These are phyloP conservation scores for Mollisiaceae sp. DNA, from an alignment of 2,329 filamentous ascomycete species.

Conservation along the genomic window DNA sequence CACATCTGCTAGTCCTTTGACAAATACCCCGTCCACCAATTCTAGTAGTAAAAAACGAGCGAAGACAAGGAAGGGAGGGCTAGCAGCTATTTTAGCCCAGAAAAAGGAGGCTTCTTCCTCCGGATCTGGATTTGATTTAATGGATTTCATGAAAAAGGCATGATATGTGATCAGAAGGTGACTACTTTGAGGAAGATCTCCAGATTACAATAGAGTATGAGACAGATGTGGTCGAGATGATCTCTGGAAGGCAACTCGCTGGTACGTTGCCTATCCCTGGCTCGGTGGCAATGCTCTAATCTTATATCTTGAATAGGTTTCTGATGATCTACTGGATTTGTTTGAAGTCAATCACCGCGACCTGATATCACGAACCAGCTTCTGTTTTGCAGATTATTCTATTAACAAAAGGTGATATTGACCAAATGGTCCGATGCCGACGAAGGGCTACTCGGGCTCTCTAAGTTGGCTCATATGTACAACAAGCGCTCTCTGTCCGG, in stretches of 20 bases:
- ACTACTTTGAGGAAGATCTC: neutral
- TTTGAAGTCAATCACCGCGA: too few relatives aligned
- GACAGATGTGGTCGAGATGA: neutral
- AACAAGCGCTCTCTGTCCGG: too few relatives aligned
- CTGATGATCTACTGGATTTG: too few relatives aligned
- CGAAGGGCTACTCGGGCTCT: too few relatives aligned
- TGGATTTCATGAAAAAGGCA: conserved; percentile 48
- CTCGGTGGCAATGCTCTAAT: too few relatives aligned
- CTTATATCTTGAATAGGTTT: too few relatives aligned
- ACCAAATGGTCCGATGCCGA: too few relatives aligned
- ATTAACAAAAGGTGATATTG: too few relatives aligned
- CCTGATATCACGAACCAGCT: too few relatives aligned
- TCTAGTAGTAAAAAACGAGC: conserved; percentile 69
- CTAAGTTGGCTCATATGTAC: too few relatives aligned
- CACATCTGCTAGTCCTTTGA: neutral
- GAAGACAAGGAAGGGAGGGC: conserved; percentile 66
- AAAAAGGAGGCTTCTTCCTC: conserved; percentile 34
- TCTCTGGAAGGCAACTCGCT: neutral
- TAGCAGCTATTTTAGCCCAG: conserved; percentile 64
- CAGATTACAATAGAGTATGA: neutral
- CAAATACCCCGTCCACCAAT: conserved; percentile 48
- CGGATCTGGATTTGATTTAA: conserved; percentile 44
- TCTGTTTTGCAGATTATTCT: too few relatives aligned
- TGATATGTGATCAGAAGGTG: conserved; percentile 15
- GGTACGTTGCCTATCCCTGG: too few relatives aligned